Evolutionary conservation across 257 asterid species (phyloP).

Genomic region (Solanum okadae): DNA sequence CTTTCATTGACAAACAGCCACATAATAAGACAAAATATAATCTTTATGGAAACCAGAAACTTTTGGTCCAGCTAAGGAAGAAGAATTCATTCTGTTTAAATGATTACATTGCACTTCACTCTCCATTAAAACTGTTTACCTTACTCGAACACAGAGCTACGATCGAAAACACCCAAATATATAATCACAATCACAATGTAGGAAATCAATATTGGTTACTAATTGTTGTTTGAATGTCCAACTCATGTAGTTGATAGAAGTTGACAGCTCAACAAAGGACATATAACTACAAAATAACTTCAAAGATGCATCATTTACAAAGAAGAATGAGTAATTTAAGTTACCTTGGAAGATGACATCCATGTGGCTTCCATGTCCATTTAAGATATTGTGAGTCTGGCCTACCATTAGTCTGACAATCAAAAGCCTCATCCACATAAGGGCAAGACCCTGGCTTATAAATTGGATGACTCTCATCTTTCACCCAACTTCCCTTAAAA

Average conservation of each 20-base stretch:
- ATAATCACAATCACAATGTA: not conserved
- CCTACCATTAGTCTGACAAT: constrained; percentile 85
- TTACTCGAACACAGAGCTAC: not conserved
- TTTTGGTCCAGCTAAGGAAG: not conserved
- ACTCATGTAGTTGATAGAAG: not conserved
- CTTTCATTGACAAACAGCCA: not conserved
- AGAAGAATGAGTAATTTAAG: not conserved
- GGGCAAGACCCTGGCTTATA: constrained; percentile 77
- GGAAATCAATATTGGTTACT: not conserved
- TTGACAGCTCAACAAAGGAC: not conserved
- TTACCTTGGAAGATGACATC: constrained; percentile 81
- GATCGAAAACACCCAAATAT: not conserved
- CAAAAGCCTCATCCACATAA: constrained; percentile 80
- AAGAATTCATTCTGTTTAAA: not conserved
- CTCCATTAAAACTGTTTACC: not conserved
- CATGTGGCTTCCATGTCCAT: constrained; percentile 93
- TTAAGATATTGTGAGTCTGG: constrained; percentile 64
- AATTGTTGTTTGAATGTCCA: not conserved
- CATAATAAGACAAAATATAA: not conserved
- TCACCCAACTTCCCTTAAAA: constrained; percentile 73
- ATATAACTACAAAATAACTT: not conserved
- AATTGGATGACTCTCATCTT: constrained; percentile 67
- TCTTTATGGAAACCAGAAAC: not conserved
- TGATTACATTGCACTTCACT: not conserved
- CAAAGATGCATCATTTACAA: not conserved